These are phyloP conservation scores for Ilex asprella DNA, from an alignment of 257 asterid species.

Conservation along the genomic window DNA sequence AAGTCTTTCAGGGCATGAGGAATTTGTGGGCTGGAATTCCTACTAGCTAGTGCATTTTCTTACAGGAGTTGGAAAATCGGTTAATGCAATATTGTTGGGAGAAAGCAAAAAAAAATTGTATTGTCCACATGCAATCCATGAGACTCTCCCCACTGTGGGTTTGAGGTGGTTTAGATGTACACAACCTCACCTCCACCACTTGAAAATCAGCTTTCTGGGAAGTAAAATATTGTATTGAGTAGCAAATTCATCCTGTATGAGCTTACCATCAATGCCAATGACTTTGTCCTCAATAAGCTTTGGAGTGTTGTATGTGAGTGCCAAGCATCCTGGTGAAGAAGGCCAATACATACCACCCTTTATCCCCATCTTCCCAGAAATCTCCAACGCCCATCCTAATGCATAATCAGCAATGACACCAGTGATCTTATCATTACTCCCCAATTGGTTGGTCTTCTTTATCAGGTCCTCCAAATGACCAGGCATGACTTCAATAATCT, in stretches of 20 bases:
- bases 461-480: constrained; percentile 29
- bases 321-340: constrained; percentile 50
- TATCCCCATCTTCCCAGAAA: constrained; percentile 41
- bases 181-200: too few relatives aligned
- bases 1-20: too few relatives aligned
- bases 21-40: too few relatives aligned
- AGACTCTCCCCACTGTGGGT: too few relatives aligned
- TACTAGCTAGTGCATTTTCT: too few relatives aligned
- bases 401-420: constrained; percentile 40
- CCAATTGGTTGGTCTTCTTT: background rate
- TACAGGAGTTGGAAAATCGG: too few relatives aligned
- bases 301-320: constrained; percentile 29
- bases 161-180: too few relatives aligned
- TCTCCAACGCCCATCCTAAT: constrained; percentile 23
- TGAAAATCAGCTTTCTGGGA: too few relatives aligned
- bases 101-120: background rate
- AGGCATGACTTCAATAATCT: constrained; percentile 26
- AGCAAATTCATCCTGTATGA: too few relatives aligned
- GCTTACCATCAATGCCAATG: constrained; percentile 34
- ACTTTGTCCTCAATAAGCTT: constrained; percentile 25
- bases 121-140: background rate
- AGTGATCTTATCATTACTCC: constrained; percentile 13
- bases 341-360: constrained; percentile 36
- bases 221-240: too few relatives aligned
- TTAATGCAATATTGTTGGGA: too few relatives aligned